Evolutionary conservation across 768 basidiomycete species (phyloP).

Genomic region (Clitopilus passeckerianus): DNA sequence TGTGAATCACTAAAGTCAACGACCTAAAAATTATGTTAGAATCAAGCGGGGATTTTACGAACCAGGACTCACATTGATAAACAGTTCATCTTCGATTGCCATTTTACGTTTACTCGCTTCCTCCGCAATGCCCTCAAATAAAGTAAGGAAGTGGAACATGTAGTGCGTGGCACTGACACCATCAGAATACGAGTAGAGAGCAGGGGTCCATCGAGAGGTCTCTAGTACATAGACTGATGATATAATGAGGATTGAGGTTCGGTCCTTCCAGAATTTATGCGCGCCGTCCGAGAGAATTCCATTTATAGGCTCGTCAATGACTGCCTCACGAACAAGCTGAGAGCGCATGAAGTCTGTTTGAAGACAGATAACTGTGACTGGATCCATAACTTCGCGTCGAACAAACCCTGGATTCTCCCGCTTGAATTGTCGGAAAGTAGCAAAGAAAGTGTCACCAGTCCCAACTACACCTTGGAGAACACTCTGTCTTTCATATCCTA

Average conservation of each 20-base stretch:
- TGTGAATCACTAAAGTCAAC: constrained; percentile 25
- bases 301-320: constrained; percentile 19
- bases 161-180: too few relatives aligned
- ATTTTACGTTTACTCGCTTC: too few relatives aligned
- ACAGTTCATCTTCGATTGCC: too few relatives aligned
- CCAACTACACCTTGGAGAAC: background rate
- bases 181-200: constrained; percentile 24
- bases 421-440: constrained; percentile 7
- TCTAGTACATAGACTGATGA: constrained; percentile 20
- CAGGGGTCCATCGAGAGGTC: constrained; percentile 27
- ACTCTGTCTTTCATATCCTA: constrained; percentile 4
- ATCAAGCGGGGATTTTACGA: too few relatives aligned
- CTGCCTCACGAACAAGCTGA: constrained; percentile 14
- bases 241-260: constrained; percentile 23
- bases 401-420: constrained; percentile 13
- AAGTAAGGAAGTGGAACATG: too few relatives aligned
- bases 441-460: constrained; percentile 10
- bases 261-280: constrained; percentile 30
- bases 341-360: constrained; percentile 24
- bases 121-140: too few relatives aligned
- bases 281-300: constrained; percentile 30
- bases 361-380: constrained; percentile 19
- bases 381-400: constrained; percentile 11
- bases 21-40: background rate
- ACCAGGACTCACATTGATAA: too few relatives aligned